These are phyloP conservation scores for Penicillium chermesinum DNA, from an alignment of 495 filamentous ascomycete genomes.

Conservation along the genomic window DNA sequence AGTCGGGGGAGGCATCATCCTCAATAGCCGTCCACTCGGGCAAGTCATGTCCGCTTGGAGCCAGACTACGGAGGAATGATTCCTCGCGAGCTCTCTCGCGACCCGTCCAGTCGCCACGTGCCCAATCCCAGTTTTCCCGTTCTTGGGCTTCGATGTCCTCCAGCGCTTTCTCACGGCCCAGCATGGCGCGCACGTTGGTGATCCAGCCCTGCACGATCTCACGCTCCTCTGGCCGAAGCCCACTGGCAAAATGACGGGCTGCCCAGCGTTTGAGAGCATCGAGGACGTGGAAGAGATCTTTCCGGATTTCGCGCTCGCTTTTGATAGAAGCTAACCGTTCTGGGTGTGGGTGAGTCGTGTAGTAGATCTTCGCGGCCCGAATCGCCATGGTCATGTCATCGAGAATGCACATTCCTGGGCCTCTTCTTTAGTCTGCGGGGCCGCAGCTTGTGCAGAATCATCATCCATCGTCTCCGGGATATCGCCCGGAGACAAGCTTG, in stretches of 20 bases:
- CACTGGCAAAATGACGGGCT: slow-evolving; percentile 77
- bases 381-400: slow-evolving; percentile 92
- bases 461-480: slow-evolving; percentile 26
- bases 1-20: slow-evolving; percentile 20
- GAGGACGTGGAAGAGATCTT: slow-evolving; percentile 77
- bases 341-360: slow-evolving; percentile 78
- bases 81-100: slow-evolving; percentile 72
- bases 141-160: slow-evolving; percentile 69
- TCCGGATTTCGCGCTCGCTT: slow-evolving; percentile 72
- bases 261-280: slow-evolving; percentile 90
- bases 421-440: slow-evolving; percentile 66
- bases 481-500: slow-evolving; percentile 33
- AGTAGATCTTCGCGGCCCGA: slow-evolving; percentile 90
- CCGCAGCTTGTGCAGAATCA: slow-evolving; percentile 29
- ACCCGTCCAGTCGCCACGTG: slow-evolving; percentile 72
- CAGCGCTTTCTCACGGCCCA: slow-evolving; percentile 66
- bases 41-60: slow-evolving; percentile 45
- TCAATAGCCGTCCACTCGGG: slow-evolving; percentile 67
- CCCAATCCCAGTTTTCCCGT: slow-evolving; percentile 73
- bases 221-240: slow-evolving; percentile 69
- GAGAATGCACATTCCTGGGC: slow-evolving; percentile 81
- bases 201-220: slow-evolving; percentile 73
- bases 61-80: slow-evolving; percentile 68
- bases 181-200: slow-evolving; percentile 63
- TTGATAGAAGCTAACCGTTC: slow-evolving; percentile 80